phyloP scores from a whole-genome alignment of 257 asterid genomes.

The Capsicum rhomboideum region DNA sequence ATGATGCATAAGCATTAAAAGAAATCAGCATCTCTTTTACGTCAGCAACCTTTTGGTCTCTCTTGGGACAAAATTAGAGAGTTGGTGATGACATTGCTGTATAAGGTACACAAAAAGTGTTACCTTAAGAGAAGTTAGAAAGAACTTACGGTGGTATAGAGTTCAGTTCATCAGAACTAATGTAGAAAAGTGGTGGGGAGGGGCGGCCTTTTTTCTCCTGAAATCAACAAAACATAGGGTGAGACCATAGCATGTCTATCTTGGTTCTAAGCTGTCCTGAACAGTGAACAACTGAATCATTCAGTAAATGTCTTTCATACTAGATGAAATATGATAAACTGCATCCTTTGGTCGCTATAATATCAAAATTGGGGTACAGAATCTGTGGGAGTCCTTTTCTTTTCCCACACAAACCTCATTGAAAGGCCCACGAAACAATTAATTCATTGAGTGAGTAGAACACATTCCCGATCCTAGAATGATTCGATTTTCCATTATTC shows the following conservation, averaged over 20 bases:
- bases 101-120: background rate
- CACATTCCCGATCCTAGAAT: background rate
- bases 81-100: background rate
- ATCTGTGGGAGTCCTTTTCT: background rate
- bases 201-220: constrained; percentile 80
- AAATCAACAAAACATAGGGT: background rate
- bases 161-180: constrained; percentile 70
- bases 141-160: constrained; percentile 74
- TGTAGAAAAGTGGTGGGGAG: constrained; percentile 69
- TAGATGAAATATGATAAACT: background rate
- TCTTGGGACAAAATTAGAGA: background rate
- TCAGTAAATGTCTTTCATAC: background rate
- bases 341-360: background rate
- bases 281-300: background rate
- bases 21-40: background rate
- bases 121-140: background rate
- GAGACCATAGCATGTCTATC: background rate
- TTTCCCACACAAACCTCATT: background rate
- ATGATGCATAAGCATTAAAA: background rate
- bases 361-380: background rate
- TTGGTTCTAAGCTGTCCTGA: background rate
- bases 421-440: background rate
- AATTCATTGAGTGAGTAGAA: background rate
- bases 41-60: background rate
- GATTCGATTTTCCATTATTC: background rate